These are phyloP conservation scores for Eucalyptus marginata DNA, from an alignment of 345 rosid species.

Conservation along the genomic window DNA sequence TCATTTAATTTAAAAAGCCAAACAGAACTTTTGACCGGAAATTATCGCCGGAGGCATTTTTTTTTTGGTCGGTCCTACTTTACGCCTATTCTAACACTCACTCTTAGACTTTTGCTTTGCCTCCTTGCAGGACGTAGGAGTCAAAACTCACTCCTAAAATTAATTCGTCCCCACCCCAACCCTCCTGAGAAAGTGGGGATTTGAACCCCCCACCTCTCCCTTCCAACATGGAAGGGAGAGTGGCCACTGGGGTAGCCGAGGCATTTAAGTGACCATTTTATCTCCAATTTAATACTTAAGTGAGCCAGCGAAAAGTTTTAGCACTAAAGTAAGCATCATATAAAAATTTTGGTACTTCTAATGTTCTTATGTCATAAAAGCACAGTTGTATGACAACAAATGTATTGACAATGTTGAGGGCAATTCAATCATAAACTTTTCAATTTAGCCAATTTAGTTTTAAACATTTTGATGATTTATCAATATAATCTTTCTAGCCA, in stretches of 20 bases:
- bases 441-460: accelerated
- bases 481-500: accelerated
- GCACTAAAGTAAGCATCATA: neutral
- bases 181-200: too few relatives aligned
- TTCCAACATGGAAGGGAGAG: too few relatives aligned
- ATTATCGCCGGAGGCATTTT: too few relatives aligned
- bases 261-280: neutral
- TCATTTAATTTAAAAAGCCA: neutral
- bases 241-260: neutral
- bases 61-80: too few relatives aligned
- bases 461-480: accelerated
- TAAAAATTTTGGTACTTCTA: neutral
- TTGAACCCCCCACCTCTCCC: too few relatives aligned
- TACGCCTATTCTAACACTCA: too few relatives aligned
- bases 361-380: neutral
- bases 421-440: accelerated
- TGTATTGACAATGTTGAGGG: too few relatives aligned
- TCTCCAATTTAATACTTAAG: neutral
- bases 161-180: too few relatives aligned
- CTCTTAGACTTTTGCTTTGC: too few relatives aligned
- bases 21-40: accelerated
- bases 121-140: too few relatives aligned
- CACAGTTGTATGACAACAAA: too few relatives aligned
- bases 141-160: too few relatives aligned
- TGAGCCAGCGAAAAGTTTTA: accelerated